Evolutionary conservation across 257 asterid genomes (phyloP).

Genomic region (Euphrasia confusa): DNA sequence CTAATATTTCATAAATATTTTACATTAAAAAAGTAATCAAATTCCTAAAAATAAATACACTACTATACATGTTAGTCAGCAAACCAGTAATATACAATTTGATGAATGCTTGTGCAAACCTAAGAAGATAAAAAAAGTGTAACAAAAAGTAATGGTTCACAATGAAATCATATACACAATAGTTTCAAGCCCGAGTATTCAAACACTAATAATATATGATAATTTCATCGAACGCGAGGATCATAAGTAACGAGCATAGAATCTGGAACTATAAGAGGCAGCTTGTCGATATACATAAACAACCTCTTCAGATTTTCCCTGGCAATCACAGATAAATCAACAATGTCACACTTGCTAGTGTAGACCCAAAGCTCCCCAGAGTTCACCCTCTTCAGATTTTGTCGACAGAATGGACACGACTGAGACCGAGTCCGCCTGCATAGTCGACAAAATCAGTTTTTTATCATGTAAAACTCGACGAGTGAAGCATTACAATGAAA

Average conservation of each 20-base stretch:
- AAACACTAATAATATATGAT: background rate
- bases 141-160: background rate
- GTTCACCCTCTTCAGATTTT: conserved; percentile 56
- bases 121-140: background rate
- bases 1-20: no score
- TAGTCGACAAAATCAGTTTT: background rate
- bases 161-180: background rate
- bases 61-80: background rate
- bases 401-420: conserved; percentile 91
- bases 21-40: background rate
- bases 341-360: conserved; percentile 53
- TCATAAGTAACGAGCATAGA: conserved; percentile 43
- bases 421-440: conserved; percentile 68
- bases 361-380: conserved; percentile 85
- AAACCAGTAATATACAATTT: background rate
- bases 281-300: conserved; percentile 47
- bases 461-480: background rate
- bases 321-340: conserved; percentile 45
- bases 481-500: no score
- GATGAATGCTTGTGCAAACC: background rate
- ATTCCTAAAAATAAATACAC: background rate
- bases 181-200: background rate
- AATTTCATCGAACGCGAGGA: conserved; percentile 22
- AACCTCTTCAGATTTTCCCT: conserved; percentile 66
- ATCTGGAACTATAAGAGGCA: conserved; percentile 57